Conservation (phyloP, 2,329 filamentous ascomycete species). For the Proliferodiscus dingleyae region DNA sequence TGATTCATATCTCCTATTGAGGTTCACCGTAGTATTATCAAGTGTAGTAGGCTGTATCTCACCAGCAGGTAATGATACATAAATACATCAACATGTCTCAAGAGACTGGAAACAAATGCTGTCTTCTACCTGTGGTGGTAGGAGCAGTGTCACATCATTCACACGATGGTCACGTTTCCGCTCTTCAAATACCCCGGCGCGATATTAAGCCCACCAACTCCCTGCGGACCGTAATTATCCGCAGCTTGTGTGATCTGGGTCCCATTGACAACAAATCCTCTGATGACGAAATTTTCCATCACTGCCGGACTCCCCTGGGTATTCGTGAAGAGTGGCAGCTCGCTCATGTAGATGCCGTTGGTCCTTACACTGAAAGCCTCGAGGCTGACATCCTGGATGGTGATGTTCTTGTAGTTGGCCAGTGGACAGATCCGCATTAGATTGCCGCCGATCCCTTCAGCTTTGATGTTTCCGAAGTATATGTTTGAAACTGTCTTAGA, state of each 20-base stretch:
- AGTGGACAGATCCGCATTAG: background rate
- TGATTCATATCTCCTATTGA: no score
- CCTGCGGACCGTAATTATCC: no score
- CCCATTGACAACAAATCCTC: background rate
- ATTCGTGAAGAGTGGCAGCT: background rate
- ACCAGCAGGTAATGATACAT: no score
- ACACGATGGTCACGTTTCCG: no score
- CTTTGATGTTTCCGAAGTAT: background rate
- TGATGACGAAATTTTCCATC: background rate
- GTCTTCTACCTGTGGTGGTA: no score
- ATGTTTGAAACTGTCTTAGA: background rate
- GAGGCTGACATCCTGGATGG: background rate
- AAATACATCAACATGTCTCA: no score
- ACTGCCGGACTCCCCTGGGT: background rate
- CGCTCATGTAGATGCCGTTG: background rate
- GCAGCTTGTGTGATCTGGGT: background rate
- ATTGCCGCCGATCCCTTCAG: background rate
- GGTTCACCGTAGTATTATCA: no score
- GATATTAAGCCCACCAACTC: no score
- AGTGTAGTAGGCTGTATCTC: no score
- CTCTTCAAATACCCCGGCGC: no score
- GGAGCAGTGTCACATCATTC: no score
- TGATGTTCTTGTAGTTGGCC: background rate
- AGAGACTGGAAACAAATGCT: no score
- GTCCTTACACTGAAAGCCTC: background rate